A percentile compares a stretch with the other conserved stretches of the same genome.
Conservation (phyloP, 1,139 yeast genomes). For the Candida gigantensis region DNA sequence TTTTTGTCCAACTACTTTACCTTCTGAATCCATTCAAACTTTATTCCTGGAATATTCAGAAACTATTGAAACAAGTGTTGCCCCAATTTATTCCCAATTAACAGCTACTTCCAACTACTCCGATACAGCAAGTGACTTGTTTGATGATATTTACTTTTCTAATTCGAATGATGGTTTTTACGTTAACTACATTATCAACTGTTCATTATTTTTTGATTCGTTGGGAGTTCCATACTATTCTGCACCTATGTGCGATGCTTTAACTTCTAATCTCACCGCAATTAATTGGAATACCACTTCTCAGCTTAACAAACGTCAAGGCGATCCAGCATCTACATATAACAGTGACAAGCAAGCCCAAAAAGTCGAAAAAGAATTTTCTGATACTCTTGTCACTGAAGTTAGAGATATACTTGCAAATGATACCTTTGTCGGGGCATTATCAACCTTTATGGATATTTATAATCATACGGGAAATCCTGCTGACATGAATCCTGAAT, state of each 20-base stretch:
- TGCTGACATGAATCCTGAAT: background rate
- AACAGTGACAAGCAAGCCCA: background rate
- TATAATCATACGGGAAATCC: background rate
- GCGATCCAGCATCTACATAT: background rate
- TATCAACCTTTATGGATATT: background rate
- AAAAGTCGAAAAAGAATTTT: background rate
- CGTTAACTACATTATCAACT: background rate
- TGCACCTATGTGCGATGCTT: background rate
- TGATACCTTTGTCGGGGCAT: background rate
- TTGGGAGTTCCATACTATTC: background rate
- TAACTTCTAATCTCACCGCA: background rate
- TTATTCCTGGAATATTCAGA: no score
- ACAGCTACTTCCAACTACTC: background rate
- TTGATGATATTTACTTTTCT: background rate
- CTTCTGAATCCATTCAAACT: background rate
- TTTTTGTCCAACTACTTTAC: background rate
- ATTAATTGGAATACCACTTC: background rate
- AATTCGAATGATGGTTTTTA: background rate
- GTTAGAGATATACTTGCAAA: background rate
- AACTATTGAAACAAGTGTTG: background rate
- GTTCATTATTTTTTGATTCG: background rate
- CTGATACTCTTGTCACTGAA: background rate
- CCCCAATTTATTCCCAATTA: background rate
- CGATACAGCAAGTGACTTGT: background rate
- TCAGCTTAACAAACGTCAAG: background rate